Evolutionary conservation across 2,329 filamentous ascomycete species (phyloP).

Genomic region (Teratosphaeriaceae sp.): DNA sequence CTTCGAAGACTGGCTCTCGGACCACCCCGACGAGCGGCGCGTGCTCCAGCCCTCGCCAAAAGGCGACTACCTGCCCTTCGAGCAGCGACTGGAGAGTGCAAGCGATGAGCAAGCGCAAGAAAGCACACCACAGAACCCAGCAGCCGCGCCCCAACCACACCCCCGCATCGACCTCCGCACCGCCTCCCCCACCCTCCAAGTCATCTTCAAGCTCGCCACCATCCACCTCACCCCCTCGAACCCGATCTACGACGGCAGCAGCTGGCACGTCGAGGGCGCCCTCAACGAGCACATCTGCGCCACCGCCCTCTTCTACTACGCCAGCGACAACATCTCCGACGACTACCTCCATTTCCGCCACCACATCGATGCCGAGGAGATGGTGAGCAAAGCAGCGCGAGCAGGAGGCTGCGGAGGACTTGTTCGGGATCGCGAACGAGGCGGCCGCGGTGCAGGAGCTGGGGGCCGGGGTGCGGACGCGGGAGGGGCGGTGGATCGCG

Average conservation of each 20-base stretch:
- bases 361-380: conserved; percentile 6
- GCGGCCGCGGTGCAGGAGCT: conserved; percentile 36
- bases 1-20: background rate
- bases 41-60: background rate
- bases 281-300: conserved; percentile 59
- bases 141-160: too few relatives aligned
- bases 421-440: conserved; percentile 24
- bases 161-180: conserved; percentile 16
- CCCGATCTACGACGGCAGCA: conserved; percentile 47
- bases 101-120: too few relatives aligned
- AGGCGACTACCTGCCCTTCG: background rate
- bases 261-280: conserved; percentile 46
- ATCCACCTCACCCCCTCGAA: conserved; percentile 54
- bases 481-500: conserved; percentile 44
- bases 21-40: background rate
- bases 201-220: conserved; percentile 57
- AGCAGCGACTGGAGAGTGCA: background rate
- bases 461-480: conserved; percentile 44
- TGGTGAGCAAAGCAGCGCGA: conserved; percentile 15
- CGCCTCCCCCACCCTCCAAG: conserved; percentile 46
- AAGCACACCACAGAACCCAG: too few relatives aligned
- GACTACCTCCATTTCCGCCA: conserved; percentile 47
- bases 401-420: conserved; percentile 15
- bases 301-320: conserved; percentile 57
- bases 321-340: conserved; percentile 53